Evolutionary conservation across 2,329 filamentous ascomycete genomes (phyloP).

Genomic region (Fusarium vanettenii): DNA sequence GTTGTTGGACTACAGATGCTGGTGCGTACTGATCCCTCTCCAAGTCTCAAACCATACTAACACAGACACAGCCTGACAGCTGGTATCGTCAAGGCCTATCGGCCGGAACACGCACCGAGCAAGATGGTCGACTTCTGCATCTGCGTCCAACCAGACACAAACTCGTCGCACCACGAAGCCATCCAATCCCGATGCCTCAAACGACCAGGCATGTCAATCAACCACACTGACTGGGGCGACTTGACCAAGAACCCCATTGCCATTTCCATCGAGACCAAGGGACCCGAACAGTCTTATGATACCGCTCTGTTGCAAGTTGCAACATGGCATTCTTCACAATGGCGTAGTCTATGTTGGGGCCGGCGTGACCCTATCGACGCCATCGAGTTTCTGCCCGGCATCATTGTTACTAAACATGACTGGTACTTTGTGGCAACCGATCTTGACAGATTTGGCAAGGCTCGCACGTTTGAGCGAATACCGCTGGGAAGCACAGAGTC

Average conservation of each 20-base stretch:
- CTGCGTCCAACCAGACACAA: not conserved
- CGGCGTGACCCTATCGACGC: not conserved
- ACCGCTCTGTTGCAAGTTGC: conserved; percentile 4
- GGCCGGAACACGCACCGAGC: not conserved
- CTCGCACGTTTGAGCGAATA: conserved; percentile 3
- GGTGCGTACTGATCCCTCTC: not conserved
- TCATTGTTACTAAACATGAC: conserved; percentile 7
- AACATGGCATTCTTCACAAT: conserved; percentile 8
- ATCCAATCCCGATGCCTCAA: not conserved
- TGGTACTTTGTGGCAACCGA: conserved; percentile 5
- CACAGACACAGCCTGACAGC: conserved; percentile 1
- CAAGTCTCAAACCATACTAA: not conserved
- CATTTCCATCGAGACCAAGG: conserved; percentile 1
- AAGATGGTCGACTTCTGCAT: conserved; percentile 13
- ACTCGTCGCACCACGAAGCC: not conserved
- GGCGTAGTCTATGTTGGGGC: not conserved
- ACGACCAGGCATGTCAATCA: conserved; percentile 1
- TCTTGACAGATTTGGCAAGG: not conserved
- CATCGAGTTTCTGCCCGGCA: conserved; percentile 1
- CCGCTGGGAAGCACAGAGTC: conserved; percentile 4
- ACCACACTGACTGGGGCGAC: conserved; percentile 10
- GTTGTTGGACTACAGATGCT: not conserved
- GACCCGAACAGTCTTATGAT: not conserved
- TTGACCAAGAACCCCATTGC: conserved; percentile 5
- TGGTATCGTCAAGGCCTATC: not conserved